Conservation (phyloP, 306 rosid species). For the Morella rubra region DNA sequence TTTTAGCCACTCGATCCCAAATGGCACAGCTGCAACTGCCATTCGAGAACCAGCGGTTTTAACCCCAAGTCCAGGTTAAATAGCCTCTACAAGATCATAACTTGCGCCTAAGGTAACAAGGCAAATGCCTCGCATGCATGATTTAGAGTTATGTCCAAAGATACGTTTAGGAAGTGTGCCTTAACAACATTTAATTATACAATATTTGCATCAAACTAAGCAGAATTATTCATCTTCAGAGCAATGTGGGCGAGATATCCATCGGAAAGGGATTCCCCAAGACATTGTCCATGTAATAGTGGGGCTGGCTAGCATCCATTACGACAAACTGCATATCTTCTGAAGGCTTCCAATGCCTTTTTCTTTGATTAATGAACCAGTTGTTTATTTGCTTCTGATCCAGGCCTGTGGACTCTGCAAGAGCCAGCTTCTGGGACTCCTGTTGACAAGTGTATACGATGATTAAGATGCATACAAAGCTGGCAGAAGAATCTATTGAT, state of each 20-base stretch:
- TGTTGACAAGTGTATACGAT: slow-evolving; percentile 13
- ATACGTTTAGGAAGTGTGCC: background rate
- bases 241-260: slow-evolving; percentile 68
- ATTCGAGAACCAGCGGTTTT: background rate
- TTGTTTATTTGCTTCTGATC: slow-evolving; percentile 98
- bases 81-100: background rate
- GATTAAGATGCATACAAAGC: background rate
- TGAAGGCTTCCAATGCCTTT: slow-evolving; percentile 96
- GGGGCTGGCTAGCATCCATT: slow-evolving; percentile 84
- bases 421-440: slow-evolving; percentile 93
- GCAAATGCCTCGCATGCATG: no score
- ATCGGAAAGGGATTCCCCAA: slow-evolving; percentile 62
- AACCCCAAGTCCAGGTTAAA: background rate
- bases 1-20: background rate
- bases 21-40: background rate
- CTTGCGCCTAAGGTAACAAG: no score
- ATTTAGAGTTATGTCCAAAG: no score
- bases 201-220: background rate
- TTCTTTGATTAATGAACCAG: slow-evolving; percentile 98
- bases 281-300: slow-evolving; percentile 76
- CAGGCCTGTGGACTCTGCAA: slow-evolving; percentile 90
- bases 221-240: slow-evolving; percentile 31
- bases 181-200: background rate
- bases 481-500: background rate
- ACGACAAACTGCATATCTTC: slow-evolving; percentile 98